Evolutionary conservation across 768 basidiomycete species (phyloP), one percentile per base, ranked within the genome.

Genomic region (Kwoniella sp.): DNA sequence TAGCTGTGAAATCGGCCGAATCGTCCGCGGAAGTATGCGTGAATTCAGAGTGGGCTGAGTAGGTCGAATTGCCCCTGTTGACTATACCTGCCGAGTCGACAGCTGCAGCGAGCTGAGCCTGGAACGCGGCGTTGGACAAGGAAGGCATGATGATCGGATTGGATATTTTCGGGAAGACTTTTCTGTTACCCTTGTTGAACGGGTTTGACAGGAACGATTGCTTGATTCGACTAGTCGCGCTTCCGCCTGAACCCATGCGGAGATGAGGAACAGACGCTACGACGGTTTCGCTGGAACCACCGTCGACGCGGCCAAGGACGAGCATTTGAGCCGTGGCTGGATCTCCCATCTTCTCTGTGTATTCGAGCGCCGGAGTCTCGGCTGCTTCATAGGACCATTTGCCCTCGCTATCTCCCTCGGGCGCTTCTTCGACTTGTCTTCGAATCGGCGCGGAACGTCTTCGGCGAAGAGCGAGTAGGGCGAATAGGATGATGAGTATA

Each of bases 21-120:
- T 48, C 36, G 24, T 40, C 58, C n/a, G 12, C 50, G 15, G 29
- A 53, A 9, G 40, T 44, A 9, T 44, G 40, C 40, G 40, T 44
- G 10, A 44, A 15, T 29, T 54, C 50, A 22, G 55, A 58, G 24
- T 53, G 29, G 51, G 36, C 26, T 13, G 51, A 65, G 29, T 60
- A 47, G 22, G 54, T 54, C 6, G 65, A 58, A 27, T 48, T 60
- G 9, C 63, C 66, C 17, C 73, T 52, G 2, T 64, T 59, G 25
- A 72, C 65, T 36, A 74, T 74, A 10, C 70, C 73, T 4, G 68
- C 66, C 15, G 58, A 33, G 24, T 74, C 70, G 17, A 74, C 70
- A 12, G 73, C 70, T 7, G 65, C 61, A 26, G 73, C 73, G 2
- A 74, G 53, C 33, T 69, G 68, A 33, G 70, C 70, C 60, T 74